phyloP scores from a whole-genome alignment of 331 rosid species.

The Pyracantha coccinea region DNA sequence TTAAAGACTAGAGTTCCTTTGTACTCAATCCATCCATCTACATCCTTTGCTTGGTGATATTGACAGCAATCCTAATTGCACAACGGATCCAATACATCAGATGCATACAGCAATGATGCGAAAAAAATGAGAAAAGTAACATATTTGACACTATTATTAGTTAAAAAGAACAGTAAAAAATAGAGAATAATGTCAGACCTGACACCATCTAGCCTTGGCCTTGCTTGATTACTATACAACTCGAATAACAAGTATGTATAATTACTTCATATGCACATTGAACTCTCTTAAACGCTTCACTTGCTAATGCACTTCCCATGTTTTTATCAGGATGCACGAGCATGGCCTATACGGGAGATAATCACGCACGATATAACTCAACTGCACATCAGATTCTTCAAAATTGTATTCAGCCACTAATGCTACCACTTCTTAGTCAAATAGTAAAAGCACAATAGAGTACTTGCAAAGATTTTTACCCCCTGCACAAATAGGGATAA shows the following conservation, averaged over 20 bases:
- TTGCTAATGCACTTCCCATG: conserved; percentile 85
- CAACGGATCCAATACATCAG: conserved; percentile 14
- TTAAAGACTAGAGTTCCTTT: conserved; percentile 82
- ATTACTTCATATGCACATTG: conserved; percentile 96
- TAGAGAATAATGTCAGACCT: conserved; percentile 44
- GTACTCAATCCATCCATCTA: conserved; percentile 98
- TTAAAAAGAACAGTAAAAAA: background rate
- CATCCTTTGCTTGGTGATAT: conserved; percentile 98
- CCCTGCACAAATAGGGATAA: too few relatives aligned
- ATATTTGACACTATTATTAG: background rate
- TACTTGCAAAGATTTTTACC: too few relatives aligned
- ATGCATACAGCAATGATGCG: background rate
- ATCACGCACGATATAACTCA: background rate
- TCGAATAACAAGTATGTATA: conserved; percentile 8
- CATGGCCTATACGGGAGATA: conserved; percentile 58
- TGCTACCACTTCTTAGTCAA: background rate
- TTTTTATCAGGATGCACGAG: conserved; percentile 99
- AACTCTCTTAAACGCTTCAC: conserved; percentile 88
- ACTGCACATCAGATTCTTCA: background rate
- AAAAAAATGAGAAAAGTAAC: background rate
- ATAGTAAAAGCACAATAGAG: too few relatives aligned
- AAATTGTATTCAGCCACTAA: background rate
- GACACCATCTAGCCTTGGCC: conserved; percentile 98
- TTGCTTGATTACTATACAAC: conserved; percentile 31
- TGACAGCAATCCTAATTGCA: conserved; percentile 85